Base-by-base conservation (phyloP, 2,329 filamentous ascomycete genomes). In the Neopestalotiopsis rosae region DNA sequence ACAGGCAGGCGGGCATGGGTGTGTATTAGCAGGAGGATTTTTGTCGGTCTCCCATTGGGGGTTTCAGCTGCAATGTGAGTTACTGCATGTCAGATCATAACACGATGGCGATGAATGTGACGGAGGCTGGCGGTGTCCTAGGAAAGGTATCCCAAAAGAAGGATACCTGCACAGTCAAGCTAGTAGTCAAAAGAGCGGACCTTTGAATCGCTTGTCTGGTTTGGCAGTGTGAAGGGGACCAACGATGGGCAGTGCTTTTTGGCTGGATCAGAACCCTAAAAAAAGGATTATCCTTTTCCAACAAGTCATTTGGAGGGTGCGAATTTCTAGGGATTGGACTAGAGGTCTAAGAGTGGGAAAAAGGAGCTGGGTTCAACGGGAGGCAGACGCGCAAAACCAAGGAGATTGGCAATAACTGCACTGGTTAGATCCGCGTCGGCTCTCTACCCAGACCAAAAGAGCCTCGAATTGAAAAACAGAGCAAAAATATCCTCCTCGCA, bases 11-110 rank as follows among this genome's bases (percentile, higher is more conserved):
- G 32, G 32, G 59, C 30, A 34, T 14, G 59, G 59, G 30, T 14
- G n/a, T 52, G 45, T 52, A 52, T 52, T 52, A 52, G 45, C 45
- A 52, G 45, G 30, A 62, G 59, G 40, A 49, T 34, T 24, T 49
- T 49, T 64, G 61, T 30, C 42, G 38, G 61, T 64, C 61, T 45
- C 40, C 61, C 61, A 64, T 64, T 38, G 40, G 59, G 24, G 40
- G 61, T 64, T 64, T 64, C 61, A 64, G 61, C 61, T 64, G 61
- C 40, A 28, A 24, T 5, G 24, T 49, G 61, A 64, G 24, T 13
- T 38, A 40, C 61, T 64, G 61, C 61, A 64, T 45, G 59, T 62
- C 59, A 62, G 59, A 62, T 62, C 34, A 49, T 64, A 40, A 30
- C 59, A 40, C 59, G 32, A 34, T 30, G 59, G 59, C 59, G 59